These are phyloP conservation scores for Pichia sporocuriosa DNA, from an alignment of 805 yeast genomes.

Conservation along the genomic window DNA sequence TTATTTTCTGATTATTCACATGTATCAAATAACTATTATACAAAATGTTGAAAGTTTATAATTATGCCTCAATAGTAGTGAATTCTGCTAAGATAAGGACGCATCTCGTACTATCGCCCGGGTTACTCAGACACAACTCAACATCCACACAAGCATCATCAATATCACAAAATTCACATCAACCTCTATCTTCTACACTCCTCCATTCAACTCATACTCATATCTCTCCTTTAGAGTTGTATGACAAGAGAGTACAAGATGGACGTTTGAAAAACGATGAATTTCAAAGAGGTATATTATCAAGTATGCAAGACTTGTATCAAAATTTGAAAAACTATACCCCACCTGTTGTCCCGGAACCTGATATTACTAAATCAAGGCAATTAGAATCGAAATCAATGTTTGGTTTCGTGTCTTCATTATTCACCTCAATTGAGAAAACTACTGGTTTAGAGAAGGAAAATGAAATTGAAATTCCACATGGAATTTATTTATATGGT, in stretches of 20 bases:
- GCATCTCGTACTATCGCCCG: no score
- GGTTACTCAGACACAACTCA: no score
- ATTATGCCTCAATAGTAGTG: no score
- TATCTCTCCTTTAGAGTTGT: conserved; percentile 25
- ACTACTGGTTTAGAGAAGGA: background rate
- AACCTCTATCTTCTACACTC: background rate
- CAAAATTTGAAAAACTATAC: conserved; percentile 43
- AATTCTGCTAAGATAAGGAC: no score
- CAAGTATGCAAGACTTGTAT: conserved; percentile 55
- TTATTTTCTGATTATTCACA: no score
- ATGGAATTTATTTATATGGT: conserved; percentile 89
- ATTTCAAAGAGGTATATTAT: conserved; percentile 70
- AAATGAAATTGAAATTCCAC: conserved; percentile 40
- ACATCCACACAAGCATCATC: conserved; percentile 2
- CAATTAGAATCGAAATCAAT: background rate
- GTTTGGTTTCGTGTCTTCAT: conserved; percentile 26
- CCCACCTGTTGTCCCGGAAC: conserved; percentile 56
- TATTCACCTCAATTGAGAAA: conserved; percentile 20
- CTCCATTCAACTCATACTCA: background rate
- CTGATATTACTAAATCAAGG: conserved; percentile 32
- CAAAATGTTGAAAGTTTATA: no score
- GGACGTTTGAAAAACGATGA: conserved; percentile 63
- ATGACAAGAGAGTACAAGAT: conserved; percentile 24
- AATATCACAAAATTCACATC: background rate
- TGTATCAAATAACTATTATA: no score